A percentile compares a stretch with the other conserved stretches of the same genome.
These are phyloP conservation scores for Polytrichum formosum DNA, from an alignment of 225 moss, liverwort and hornwort genomes.

Conservation along the genomic window DNA sequence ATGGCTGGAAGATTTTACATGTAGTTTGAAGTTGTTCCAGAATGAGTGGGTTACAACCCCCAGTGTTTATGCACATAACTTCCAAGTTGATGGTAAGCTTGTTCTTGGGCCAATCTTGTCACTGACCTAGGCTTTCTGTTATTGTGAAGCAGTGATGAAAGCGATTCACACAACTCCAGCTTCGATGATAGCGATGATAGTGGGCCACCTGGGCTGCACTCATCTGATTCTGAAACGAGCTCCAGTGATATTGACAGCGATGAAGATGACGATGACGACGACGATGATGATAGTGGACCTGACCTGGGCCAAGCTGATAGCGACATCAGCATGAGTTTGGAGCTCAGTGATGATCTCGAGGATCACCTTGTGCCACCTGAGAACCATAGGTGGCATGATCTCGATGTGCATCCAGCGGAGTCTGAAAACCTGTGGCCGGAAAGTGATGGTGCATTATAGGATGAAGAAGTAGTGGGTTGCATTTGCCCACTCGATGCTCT, in stretches of 20 bases:
- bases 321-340: slow-evolving; percentile 41
- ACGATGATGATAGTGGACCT: slow-evolving; percentile 33
- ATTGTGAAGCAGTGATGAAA: slow-evolving; percentile 44
- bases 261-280: slow-evolving; percentile 18
- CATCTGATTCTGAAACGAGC: slow-evolving; percentile 43
- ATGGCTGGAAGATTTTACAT: too few relatives aligned
- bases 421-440: too few relatives aligned
- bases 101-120: slow-evolving; percentile 4
- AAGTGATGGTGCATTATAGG: too few relatives aligned
- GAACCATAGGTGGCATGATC: too few relatives aligned
- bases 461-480: too few relatives aligned
- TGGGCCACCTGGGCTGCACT: slow-evolving; percentile 40
- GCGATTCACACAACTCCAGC: slow-evolving; percentile 38
- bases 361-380: slow-evolving; percentile 6
- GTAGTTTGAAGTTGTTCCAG: too few relatives aligned
- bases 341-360: slow-evolving; percentile 17
- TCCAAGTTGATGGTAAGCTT: neutral
- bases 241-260: slow-evolving; percentile 21
- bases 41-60: too few relatives aligned
- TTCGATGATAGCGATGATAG: slow-evolving; percentile 52
- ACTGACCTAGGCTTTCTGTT: slow-evolving; percentile 27
- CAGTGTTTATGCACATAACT: neutral
- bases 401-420: too few relatives aligned
- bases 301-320: slow-evolving; percentile 30
- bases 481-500: too few relatives aligned